phyloP scores from a whole-genome alignment of 2,329 filamentous ascomycete genomes.

The Macrophomina phaseolina region DNA sequence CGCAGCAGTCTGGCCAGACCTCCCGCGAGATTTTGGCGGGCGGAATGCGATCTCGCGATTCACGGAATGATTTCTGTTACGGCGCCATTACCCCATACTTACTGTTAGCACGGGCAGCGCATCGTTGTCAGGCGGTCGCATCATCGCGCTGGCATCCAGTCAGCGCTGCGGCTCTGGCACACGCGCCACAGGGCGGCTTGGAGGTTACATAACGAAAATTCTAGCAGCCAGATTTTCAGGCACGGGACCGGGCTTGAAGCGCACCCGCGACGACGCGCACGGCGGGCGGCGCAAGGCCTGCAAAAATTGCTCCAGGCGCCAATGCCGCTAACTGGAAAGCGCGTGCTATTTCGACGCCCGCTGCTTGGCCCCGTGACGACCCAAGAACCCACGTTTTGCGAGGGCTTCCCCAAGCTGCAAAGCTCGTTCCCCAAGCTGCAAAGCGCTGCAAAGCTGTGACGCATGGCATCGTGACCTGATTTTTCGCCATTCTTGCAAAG shows the following conservation, averaged over 20 bases:
- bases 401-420: conserved; percentile 28
- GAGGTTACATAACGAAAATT: conserved; percentile 21
- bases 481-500: conserved; percentile 23
- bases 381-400: conserved; percentile 12
- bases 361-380: conserved; percentile 9
- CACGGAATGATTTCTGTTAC: conserved; percentile 23
- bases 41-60: conserved; percentile 20
- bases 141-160: conserved; percentile 14
- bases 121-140: conserved; percentile 21
- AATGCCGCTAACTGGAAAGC: conserved; percentile 53
- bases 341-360: conserved; percentile 27
- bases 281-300: not conserved
- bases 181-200: conserved; percentile 22
- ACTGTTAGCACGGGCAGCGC: conserved; percentile 10
- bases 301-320: conserved; percentile 35
- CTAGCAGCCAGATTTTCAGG: conserved; percentile 9
- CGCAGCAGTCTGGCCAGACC: conserved; percentile 7
- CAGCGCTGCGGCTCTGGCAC: conserved; percentile 22
- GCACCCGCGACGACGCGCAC: conserved; percentile 20
- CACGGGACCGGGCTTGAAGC: conserved; percentile 14
- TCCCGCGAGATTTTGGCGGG: not conserved
- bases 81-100: conserved; percentile 25
- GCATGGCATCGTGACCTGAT: conserved; percentile 27
- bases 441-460: conserved; percentile 26
- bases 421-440: conserved; percentile 29